Percentiles rank a stretch among this genome's conserved stretches.
Conservation (phyloP, 129 eudicot species). For the Helianthus tuberosus region DNA sequence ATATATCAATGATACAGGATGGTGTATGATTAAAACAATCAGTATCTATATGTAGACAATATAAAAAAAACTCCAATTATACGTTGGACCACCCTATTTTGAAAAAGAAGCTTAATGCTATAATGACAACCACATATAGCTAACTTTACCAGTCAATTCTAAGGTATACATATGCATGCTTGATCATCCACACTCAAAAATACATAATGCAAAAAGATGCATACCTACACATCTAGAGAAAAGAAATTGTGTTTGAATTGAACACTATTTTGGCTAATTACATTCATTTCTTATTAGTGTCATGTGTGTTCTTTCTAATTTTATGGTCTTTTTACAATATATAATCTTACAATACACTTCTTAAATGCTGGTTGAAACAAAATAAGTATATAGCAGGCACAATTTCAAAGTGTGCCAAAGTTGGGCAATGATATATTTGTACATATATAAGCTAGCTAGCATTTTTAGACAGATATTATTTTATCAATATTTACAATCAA, state of each 20-base stretch:
- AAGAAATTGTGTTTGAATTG: not conserved
- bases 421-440: not conserved
- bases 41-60: conserved; percentile 22
- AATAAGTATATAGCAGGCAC: not conserved
- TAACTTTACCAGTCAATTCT: conserved; percentile 31
- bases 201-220: conserved; percentile 5
- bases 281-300: not conserved
- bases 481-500: not conserved
- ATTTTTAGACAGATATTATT: not conserved
- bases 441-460: not conserved
- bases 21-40: conserved; percentile 32
- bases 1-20: conserved; percentile 23
- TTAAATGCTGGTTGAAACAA: not conserved
- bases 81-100: conserved; percentile 37
- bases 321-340: not conserved
- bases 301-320: not conserved
- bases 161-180: conserved; percentile 38
- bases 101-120: conserved; percentile 35
- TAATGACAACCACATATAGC: conserved; percentile 40
- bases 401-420: not conserved
- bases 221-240: not conserved
- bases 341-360: not conserved
- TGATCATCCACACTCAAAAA: conserved; percentile 7
- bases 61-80: conserved; percentile 19
- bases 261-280: not conserved